Base-by-base conservation (phyloP, 768 basidiomycete species). In the Rhodotorula paludigena region DNA sequence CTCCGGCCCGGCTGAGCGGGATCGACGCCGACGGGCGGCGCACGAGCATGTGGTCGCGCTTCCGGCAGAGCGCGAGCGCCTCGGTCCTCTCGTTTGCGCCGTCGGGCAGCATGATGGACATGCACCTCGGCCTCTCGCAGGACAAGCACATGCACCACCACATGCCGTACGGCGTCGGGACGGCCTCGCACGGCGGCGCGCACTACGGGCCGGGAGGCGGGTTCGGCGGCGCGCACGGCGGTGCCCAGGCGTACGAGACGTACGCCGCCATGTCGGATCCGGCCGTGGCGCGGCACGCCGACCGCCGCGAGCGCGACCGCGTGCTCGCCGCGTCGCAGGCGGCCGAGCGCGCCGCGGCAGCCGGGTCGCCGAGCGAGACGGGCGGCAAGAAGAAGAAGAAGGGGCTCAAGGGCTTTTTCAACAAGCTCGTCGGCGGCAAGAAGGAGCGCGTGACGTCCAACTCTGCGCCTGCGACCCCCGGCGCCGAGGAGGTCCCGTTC, bases 361-460 rank as follows among this genome's bases (percentile, higher is more conserved):
- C 57, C 10, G 51, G 41, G 30, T 21, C 30, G 36, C 35, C 16
- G 57, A 57, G 45, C 36, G 42, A 33, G 20, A 51, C 53, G 28
- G 53, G 47, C 28, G 21, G 64, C 20, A 73, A 72, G 70, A 72
- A 72, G 67, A 74, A 75, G 71, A 75, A 74, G 66, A 76, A 76
- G 64, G 74, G 74, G 2, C 64, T 76, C 67, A 75, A 76, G 64
- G 71, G 67, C n/a, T 68, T 76, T 59, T 68, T 76, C 60, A 69
- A 60, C 60, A 72, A 72, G 54, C 57, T 75, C 25, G 59, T 76
- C 30, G 65, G 65, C 4, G 67, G 64, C 20, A 36, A 57, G 35
- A 39, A 41, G 72, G 25, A 30, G 0, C 33, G 38, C 52, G 9
- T 14, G 30, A 8, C 62, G 28, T 57, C 57, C 12, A 6, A 20